Percentiles rank a stretch among this genome's conserved stretches.
Conservation (phyloP, 306 rosid species). For the Prunus padus region DNA sequence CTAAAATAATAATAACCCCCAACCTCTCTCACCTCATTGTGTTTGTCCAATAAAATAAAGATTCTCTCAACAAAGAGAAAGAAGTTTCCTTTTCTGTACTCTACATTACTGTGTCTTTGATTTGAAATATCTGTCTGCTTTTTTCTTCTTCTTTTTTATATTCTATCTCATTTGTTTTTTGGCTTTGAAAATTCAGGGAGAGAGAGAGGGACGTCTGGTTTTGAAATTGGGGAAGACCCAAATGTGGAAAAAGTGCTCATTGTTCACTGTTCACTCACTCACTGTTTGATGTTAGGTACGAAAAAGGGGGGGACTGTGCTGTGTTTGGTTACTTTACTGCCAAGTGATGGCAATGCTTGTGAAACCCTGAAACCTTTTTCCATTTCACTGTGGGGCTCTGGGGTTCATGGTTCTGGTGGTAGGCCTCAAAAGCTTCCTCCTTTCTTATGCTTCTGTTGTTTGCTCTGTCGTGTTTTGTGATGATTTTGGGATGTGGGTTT, state of each 20-base stretch:
- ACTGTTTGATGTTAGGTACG: conserved; percentile 37
- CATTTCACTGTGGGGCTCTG: background rate
- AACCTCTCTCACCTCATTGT: too few species aligned
- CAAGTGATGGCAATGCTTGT: conserved; percentile 14
- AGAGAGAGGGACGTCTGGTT: conserved; percentile 20
- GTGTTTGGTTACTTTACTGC: too few species aligned
- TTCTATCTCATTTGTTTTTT: conserved; percentile 29
- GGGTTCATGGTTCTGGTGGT: background rate
- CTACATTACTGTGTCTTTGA: conserved; percentile 19
- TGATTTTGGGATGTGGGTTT: conserved; percentile 18
- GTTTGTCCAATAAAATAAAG: conserved; percentile 20
- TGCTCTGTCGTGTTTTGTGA: conserved; percentile 7
- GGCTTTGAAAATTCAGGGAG: conserved; percentile 34
- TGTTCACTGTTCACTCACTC: background rate
- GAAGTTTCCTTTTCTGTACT: conserved; percentile 49
- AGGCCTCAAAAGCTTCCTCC: conserved; percentile 20
- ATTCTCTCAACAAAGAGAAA: conserved; percentile 36
- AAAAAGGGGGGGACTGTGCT: background rate
- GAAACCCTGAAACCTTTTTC: background rate
- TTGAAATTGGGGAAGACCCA: conserved; percentile 33
- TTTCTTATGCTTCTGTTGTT: conserved; percentile 19
- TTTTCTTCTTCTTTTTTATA: conserved; percentile 32
- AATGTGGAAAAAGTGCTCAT: conserved; percentile 31
- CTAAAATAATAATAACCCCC: background rate
- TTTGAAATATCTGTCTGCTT: conserved; percentile 34